Conservation (phyloP, 176 grass and related monocot genomes). For the Rhipidocladum racemiflorum region DNA sequence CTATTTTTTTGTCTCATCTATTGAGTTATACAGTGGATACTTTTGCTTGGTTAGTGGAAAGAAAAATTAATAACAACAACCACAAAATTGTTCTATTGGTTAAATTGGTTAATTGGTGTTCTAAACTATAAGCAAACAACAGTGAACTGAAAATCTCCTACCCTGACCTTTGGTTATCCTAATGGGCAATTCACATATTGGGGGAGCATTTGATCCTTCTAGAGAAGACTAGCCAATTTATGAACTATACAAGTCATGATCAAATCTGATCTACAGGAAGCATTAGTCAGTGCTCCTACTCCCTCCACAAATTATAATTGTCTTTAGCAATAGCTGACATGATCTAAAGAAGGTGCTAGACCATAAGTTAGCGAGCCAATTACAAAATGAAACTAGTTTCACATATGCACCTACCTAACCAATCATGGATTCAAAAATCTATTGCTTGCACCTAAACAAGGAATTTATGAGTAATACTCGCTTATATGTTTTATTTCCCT, state of each 20-base stretch:
- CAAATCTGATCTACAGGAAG: neutral
- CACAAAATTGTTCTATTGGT: neutral
- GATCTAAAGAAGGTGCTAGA: neutral
- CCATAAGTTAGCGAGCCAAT: neutral
- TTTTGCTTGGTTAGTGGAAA: neutral
- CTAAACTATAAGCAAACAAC: neutral
- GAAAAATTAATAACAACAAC: neutral
- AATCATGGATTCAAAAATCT: neutral
- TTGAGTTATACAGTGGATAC: neutral
- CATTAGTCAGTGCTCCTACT: neutral
- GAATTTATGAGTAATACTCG: neutral
- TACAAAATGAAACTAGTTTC: neutral
- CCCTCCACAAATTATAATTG: neutral
- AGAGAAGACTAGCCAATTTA: too few relatives aligned
- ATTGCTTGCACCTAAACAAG: neutral
- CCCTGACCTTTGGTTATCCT: neutral
- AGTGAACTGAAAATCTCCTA: neutral
- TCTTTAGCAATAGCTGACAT: neutral
- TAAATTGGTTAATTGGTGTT: neutral
- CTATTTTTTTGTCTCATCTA: neutral
- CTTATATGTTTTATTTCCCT: neutral
- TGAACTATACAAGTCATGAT: neutral
- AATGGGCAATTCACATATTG: neutral
- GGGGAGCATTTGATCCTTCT: slow-evolving; percentile 17
- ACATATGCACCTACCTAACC: too few relatives aligned